Conservation (phyloP, 768 basidiomycete species). For the Austroboletus eburneus region DNA sequence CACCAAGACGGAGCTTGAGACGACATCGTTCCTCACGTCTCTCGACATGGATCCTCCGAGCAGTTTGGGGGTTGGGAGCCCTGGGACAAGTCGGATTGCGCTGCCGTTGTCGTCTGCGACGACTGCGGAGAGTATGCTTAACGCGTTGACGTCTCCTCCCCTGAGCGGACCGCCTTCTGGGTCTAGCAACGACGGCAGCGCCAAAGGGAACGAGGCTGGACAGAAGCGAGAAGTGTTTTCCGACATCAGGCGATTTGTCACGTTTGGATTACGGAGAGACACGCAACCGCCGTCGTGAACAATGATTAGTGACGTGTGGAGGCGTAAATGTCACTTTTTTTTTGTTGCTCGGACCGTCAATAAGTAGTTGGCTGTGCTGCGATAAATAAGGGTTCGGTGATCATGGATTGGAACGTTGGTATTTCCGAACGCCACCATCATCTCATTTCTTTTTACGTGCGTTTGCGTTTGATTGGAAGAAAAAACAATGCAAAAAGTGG, state of each 20-base stretch:
- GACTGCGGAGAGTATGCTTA: slow-evolving; percentile 52
- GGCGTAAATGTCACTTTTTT: background rate
- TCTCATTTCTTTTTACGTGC: background rate
- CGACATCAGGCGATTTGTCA: slow-evolving; percentile 84
- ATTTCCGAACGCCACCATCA: slow-evolving; percentile 20
- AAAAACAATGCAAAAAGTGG: slow-evolving; percentile 10
- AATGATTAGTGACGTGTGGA: slow-evolving; percentile 1
- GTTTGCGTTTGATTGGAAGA: background rate
- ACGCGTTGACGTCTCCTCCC: slow-evolving; percentile 56
- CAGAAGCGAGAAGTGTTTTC: slow-evolving; percentile 80
- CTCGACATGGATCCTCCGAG: slow-evolving; percentile 92
- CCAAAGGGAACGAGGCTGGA: slow-evolving; percentile 39
- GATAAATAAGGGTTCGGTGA: no score
- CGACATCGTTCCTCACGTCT: slow-evolving; percentile 86
- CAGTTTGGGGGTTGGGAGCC: slow-evolving; percentile 56
- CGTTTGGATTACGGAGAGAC: slow-evolving; percentile 81
- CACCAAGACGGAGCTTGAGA: slow-evolving; percentile 82
- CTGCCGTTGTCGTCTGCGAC: slow-evolving; percentile 40
- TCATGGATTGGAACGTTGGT: no score
- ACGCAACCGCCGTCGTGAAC: slow-evolving; percentile 30
- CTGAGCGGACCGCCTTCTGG: slow-evolving; percentile 61
- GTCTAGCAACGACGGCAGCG: slow-evolving; percentile 42
- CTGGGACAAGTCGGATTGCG: slow-evolving; percentile 58
- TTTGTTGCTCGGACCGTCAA: no score
- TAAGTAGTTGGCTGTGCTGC: no score